Evolutionary conservation across 495 filamentous ascomycete genomes (phyloP).

Genomic region (Xylaria flabelliformis): DNA sequence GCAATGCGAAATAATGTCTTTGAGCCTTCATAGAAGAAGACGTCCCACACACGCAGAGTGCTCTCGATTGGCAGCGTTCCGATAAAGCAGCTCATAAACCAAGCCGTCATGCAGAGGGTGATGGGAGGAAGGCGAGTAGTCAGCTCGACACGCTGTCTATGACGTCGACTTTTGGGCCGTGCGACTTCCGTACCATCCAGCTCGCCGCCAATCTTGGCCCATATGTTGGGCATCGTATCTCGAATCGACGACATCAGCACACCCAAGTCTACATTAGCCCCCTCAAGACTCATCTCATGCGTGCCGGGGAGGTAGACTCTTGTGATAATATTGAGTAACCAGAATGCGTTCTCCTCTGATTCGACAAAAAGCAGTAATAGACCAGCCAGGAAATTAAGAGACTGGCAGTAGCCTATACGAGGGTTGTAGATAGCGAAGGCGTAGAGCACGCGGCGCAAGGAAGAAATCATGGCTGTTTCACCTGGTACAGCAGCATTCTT

Average conservation of each 20-base stretch:
- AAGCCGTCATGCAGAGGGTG: conserved; percentile 90
- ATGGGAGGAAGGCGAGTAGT: conserved; percentile 79
- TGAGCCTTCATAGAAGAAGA: conserved; percentile 93
- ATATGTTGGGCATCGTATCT: conserved; percentile 84
- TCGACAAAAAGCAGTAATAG: conserved; percentile 89
- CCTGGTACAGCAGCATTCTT: conserved; percentile 44
- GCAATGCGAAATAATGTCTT: conserved; percentile 95
- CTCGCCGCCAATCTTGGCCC: conserved; percentile 85
- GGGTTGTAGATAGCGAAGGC: conserved; percentile 91
- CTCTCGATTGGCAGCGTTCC: conserved; percentile 90
- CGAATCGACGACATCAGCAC: conserved; percentile 87
- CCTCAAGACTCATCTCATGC: conserved; percentile 89
- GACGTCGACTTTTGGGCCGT: conserved; percentile 46
- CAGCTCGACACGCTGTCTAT: conserved; percentile 39
- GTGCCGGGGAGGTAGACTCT: conserved; percentile 87
- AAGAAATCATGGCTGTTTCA: conserved; percentile 79
- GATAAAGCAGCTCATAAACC: conserved; percentile 98
- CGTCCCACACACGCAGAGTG: conserved; percentile 91
- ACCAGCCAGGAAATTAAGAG: conserved; percentile 95
- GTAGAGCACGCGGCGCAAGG: conserved; percentile 83
- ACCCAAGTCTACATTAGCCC: conserved; percentile 92
- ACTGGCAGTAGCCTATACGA: conserved; percentile 93
- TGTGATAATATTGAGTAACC: conserved; percentile 93
- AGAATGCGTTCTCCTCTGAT: conserved; percentile 89
- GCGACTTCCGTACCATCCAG: conserved; percentile 61